Conservation (phyloP, 164 flowering plant species). For the Saururus chinensis region DNA sequence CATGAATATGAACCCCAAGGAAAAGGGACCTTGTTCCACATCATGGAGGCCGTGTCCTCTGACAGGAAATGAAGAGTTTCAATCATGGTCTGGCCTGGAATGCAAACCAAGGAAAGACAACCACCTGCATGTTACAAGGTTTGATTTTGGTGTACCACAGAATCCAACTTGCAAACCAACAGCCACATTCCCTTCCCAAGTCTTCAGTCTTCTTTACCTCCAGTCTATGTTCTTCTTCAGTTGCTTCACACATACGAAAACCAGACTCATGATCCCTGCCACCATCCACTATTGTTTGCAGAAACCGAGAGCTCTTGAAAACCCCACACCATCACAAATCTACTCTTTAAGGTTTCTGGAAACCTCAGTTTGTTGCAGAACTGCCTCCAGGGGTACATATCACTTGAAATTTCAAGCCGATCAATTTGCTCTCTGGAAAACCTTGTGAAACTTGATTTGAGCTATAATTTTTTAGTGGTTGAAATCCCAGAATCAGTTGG, state of each 20-base stretch:
- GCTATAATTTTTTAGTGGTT: conserved; percentile 63
- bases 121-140: conserved; percentile 56
- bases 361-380: conserved; percentile 77
- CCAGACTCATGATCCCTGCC: conserved; percentile 24
- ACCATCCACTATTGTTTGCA: conserved; percentile 27
- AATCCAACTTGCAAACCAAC: conserved; percentile 56
- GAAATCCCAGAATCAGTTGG: conserved; percentile 54
- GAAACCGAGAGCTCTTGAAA: conserved; percentile 64
- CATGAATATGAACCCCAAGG: conserved; percentile 38
- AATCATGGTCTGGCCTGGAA: conserved; percentile 65
- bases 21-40: conserved; percentile 55
- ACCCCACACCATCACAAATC: conserved; percentile 61
- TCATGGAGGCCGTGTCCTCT: conserved; percentile 75
- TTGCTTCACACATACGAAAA: conserved; percentile 57
- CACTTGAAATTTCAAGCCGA: conserved; percentile 25
- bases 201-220: conserved; percentile 56
- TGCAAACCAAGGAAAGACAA: conserved; percentile 50
- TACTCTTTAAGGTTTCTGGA: conserved; percentile 43
- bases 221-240: conserved; percentile 60
- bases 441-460: conserved; percentile 65
- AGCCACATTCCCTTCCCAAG: conserved; percentile 49
- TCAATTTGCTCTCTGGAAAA: conserved; percentile 45
- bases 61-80: conserved; percentile 60
- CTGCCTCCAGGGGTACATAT: conserved; percentile 41
- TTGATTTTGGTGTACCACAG: conserved; percentile 61